Evolutionary conservation across 2,329 filamentous ascomycete species (phyloP).

Genomic region (Aspergillus novofumigatus): DNA sequence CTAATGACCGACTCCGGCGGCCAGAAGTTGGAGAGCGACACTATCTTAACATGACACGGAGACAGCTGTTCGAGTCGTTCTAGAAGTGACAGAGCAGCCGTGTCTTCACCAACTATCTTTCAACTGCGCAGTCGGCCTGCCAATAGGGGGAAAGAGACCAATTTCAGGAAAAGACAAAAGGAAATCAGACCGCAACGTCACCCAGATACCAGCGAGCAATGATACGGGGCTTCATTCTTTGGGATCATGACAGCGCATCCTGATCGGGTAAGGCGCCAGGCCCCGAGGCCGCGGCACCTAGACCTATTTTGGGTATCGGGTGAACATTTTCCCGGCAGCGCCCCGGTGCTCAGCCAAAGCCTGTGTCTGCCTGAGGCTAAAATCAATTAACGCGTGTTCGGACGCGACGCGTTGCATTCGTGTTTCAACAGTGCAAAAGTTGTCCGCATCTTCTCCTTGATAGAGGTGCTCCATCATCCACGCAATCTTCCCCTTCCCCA

Average conservation of each 20-base stretch:
- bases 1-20: conserved; percentile 31
- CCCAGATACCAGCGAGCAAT: conserved; percentile 10
- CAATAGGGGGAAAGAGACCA: neutral
- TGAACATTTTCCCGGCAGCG: conserved; percentile 6
- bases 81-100: conserved; percentile 3
- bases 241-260: conserved; percentile 21
- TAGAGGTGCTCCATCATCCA: conserved; percentile 8
- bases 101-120: conserved; percentile 1
- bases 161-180: neutral
- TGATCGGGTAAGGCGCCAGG: conserved; percentile 26
- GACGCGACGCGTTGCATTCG: conserved; percentile 34
- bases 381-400: conserved; percentile 40
- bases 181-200: conserved; percentile 11
- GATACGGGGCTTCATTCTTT: conserved; percentile 20
- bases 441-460: conserved; percentile 18
- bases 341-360: neutral
- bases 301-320: conserved; percentile 3
- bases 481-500: conserved; percentile 11
- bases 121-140: conserved; percentile 1
- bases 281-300: conserved; percentile 8
- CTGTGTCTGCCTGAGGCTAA: conserved; percentile 11
- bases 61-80: conserved; percentile 14
- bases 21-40: conserved; percentile 26
- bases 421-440: conserved; percentile 23
- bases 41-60: conserved; percentile 36